Evolutionary conservation across 106 monocot species (phyloP).

Genomic region (Chionographis japonica): DNA sequence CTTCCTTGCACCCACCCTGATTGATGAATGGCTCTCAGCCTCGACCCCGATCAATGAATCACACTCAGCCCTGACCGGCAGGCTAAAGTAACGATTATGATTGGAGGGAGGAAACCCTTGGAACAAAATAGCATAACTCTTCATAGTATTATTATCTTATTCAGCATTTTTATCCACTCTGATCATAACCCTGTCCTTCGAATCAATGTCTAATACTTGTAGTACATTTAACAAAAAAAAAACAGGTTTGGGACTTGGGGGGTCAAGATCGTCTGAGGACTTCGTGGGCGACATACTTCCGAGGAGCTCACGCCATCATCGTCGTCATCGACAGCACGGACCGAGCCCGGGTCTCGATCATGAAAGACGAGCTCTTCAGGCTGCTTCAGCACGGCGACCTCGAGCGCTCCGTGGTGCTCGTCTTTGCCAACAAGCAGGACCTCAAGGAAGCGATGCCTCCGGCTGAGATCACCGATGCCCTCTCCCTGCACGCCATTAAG

Average conservation of each 20-base stretch:
- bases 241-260: slow-evolving; percentile 95
- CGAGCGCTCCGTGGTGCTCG: slow-evolving; percentile 67
- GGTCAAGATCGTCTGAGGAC: slow-evolving; percentile 85
- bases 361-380: slow-evolving; percentile 92
- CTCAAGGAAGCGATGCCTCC: slow-evolving; percentile 98
- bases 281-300: slow-evolving; percentile 92
- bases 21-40: no score
- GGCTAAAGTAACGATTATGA: no score
- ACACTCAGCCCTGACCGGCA: no score
- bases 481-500: slow-evolving; percentile 95
- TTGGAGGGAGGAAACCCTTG: no score
- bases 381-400: slow-evolving; percentile 82
- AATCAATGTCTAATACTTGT: no score
- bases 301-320: slow-evolving; percentile 85
- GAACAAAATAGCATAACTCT: no score
- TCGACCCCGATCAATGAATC: no score
- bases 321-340: slow-evolving; percentile 95
- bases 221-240: not conserved
- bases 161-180: no score
- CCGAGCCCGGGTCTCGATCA: slow-evolving; percentile 74
- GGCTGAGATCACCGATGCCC: slow-evolving; percentile 90
- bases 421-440: slow-evolving; percentile 98
- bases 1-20: no score
- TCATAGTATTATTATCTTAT: no score
- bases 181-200: no score